These are phyloP conservation scores for Colletotrichum sp. DNA, from an alignment of 2,329 filamentous ascomycete species.

Conservation along the genomic window DNA sequence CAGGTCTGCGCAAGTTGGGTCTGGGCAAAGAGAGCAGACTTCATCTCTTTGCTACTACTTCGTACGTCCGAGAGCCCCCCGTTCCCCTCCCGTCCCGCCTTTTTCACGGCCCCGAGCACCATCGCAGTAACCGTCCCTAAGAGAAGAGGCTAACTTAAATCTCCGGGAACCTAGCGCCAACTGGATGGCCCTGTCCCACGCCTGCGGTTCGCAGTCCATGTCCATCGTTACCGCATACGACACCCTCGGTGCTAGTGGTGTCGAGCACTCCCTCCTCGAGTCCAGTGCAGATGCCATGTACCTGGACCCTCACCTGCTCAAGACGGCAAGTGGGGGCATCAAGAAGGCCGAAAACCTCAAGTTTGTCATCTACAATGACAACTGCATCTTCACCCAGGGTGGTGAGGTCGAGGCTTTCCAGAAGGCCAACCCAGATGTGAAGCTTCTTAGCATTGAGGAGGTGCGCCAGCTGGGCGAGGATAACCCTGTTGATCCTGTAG, in stretches of 20 bases:
- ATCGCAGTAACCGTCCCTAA: not conserved
- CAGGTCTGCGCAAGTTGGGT: slow-evolving; percentile 75
- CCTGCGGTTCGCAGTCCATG: slow-evolving; percentile 81
- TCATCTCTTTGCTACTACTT: slow-evolving; percentile 86
- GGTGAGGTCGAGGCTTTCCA: slow-evolving; percentile 62
- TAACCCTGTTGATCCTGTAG: slow-evolving; percentile 73
- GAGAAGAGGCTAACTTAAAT: slow-evolving; percentile 16
- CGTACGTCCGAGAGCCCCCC: slow-evolving; percentile 48
- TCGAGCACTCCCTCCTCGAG: slow-evolving; percentile 85
- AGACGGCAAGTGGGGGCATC: slow-evolving; percentile 62
- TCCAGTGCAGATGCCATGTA: slow-evolving; percentile 85
- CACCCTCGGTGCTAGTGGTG: slow-evolving; percentile 82
- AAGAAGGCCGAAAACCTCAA: slow-evolving; percentile 62
- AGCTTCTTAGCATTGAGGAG: slow-evolving; percentile 59
- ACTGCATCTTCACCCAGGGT: slow-evolving; percentile 54
- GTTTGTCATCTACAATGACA: slow-evolving; percentile 68
- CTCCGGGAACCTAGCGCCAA: slow-evolving; percentile 58
- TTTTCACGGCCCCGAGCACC: not conserved
- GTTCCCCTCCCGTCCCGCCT: not conserved
- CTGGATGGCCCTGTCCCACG: slow-evolving; percentile 86
- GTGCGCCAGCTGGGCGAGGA: slow-evolving; percentile 65
- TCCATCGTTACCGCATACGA: slow-evolving; percentile 95
- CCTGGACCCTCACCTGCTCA: slow-evolving; percentile 79
- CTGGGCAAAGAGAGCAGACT: slow-evolving; percentile 39
- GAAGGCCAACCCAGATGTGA: slow-evolving; percentile 58